These are phyloP conservation scores for Spiromastix sp. DNA, from an alignment of 2,329 filamentous ascomycete species.

Conservation along the genomic window DNA sequence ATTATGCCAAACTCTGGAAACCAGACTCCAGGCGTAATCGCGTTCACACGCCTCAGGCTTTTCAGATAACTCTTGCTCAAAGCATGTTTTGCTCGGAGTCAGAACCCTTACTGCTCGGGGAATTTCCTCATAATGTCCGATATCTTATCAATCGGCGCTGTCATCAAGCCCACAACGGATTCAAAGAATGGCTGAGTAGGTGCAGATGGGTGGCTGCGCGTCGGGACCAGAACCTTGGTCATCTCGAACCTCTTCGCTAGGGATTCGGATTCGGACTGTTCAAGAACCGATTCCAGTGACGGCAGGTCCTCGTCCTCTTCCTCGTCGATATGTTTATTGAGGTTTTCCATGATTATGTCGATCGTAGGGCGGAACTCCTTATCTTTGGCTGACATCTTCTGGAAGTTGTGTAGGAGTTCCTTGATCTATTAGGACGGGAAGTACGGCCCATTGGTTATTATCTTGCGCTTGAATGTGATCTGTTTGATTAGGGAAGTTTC, in stretches of 20 bases:
- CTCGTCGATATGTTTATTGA: conserved; percentile 38
- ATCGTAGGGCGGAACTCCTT: conserved; percentile 32
- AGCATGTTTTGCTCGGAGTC: too few species aligned
- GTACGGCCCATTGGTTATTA: too few species aligned
- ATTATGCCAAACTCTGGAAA: too few species aligned
- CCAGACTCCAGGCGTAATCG: too few species aligned
- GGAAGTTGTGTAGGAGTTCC: conserved; percentile 37
- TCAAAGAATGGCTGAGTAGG: conserved; percentile 46
- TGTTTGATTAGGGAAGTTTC: too few species aligned
- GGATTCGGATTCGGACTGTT: conserved; percentile 20
- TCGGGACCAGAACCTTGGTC: conserved; percentile 44
- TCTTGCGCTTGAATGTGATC: too few species aligned
- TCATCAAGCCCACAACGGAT: conserved; percentile 42
- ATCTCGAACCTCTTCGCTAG: conserved; percentile 36
- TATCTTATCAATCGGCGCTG: conserved; percentile 47
- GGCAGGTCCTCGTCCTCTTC: conserved; percentile 41
- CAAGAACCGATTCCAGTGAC: conserved; percentile 34
- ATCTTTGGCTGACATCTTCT: conserved; percentile 30
- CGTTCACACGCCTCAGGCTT: too few species aligned
- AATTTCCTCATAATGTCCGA: conserved; percentile 45
- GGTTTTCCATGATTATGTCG: conserved; percentile 29
- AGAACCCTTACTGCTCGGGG: conserved; percentile 22
- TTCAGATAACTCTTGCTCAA: too few species aligned
- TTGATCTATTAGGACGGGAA: conserved; percentile 34
- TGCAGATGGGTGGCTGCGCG: conserved; percentile 40